Conservation (phyloP, 1,284 basidiomycete genomes). For the Coriolopsis trogii region DNA sequence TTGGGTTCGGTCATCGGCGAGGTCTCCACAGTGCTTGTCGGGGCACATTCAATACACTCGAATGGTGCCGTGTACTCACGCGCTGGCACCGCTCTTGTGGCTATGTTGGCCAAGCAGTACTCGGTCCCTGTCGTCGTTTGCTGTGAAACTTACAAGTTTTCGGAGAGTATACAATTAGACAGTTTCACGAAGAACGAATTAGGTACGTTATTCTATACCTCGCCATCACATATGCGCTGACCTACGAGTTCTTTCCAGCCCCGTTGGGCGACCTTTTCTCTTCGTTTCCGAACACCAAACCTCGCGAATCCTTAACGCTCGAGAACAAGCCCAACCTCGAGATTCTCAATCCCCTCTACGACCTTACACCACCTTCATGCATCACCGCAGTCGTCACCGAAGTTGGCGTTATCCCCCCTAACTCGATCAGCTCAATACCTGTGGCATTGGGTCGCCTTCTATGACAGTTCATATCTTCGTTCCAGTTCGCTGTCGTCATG, state of each 20-base stretch:
- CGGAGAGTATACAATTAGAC: slow-evolving; percentile 91
- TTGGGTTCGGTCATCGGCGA: slow-evolving; percentile 82
- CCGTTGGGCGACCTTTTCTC: slow-evolving; percentile 41
- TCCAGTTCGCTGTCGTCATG: slow-evolving; percentile 9
- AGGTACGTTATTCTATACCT: slow-evolving; percentile 48
- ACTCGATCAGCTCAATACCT: slow-evolving; percentile 80
- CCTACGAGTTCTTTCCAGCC: slow-evolving; percentile 31
- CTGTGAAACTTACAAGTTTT: slow-evolving; percentile 99
- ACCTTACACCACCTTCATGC: slow-evolving; percentile 86
- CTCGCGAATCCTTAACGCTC: slow-evolving; percentile 40
- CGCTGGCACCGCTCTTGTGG: slow-evolving; percentile 93
- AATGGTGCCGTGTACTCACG: slow-evolving; percentile 95
- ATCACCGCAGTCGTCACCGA: slow-evolving; percentile 97
- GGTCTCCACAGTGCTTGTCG: slow-evolving; percentile 86
- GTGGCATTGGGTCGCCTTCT: slow-evolving; percentile 65
- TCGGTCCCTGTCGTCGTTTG: slow-evolving; percentile 95
- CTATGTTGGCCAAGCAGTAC: slow-evolving; percentile 92
- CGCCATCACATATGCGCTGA: not conserved
- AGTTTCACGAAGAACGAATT: slow-evolving; percentile 97
- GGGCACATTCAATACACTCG: slow-evolving; percentile 92
- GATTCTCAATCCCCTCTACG: slow-evolving; percentile 85
- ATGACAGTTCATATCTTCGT: slow-evolving; percentile 27
- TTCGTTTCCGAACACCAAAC: slow-evolving; percentile 38
- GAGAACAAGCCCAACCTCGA: slow-evolving; percentile 57
- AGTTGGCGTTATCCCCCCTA: slow-evolving; percentile 90